Percentiles rank a stretch among this genome's conserved stretches.
These are phyloP conservation scores for Passiflora organensis DNA, from an alignment of 345 rosid species.

Conservation along the genomic window DNA sequence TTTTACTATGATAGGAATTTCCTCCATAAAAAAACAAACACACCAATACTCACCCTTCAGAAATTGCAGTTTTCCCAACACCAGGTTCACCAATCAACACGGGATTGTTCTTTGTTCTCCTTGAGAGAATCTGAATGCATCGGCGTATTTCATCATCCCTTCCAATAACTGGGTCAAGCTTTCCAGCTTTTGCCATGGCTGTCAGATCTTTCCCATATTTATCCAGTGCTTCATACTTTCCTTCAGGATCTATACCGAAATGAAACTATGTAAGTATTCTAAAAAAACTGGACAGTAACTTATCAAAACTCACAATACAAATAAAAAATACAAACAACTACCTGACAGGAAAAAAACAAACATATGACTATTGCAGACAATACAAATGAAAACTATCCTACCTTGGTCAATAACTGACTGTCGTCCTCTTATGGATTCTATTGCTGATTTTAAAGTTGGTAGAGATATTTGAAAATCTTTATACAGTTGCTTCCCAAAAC, in stretches of 20 bases:
- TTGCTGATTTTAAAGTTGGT: slow-evolving; percentile 61
- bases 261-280: slow-evolving; percentile 13
- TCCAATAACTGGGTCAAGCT: slow-evolving; percentile 96
- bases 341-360: not conserved
- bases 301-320: not conserved
- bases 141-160: slow-evolving; percentile 99
- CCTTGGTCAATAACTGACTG: slow-evolving; percentile 99
- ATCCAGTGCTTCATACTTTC: slow-evolving; percentile 91
- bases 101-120: slow-evolving; percentile 98
- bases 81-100: slow-evolving; percentile 99
- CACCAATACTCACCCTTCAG: slow-evolving; percentile 70
- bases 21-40: not conserved
- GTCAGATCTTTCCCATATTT: slow-evolving; percentile 97
- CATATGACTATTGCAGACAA: too few relatives aligned
- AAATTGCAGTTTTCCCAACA: slow-evolving; percentile 98
- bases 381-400: too few relatives aligned
- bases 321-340: not conserved
- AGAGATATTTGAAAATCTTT: slow-evolving; percentile 73
- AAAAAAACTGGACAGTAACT: too few relatives aligned
- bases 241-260: slow-evolving; percentile 76
- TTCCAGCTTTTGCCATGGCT: slow-evolving; percentile 94
- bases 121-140: slow-evolving; percentile 94
- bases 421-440: slow-evolving; percentile 89
- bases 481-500: slow-evolving; percentile 89
- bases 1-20: too few relatives aligned